Evolutionary conservation across 208 protist genomes (phyloP).

Genomic region (Trypanosoma mega): DNA sequence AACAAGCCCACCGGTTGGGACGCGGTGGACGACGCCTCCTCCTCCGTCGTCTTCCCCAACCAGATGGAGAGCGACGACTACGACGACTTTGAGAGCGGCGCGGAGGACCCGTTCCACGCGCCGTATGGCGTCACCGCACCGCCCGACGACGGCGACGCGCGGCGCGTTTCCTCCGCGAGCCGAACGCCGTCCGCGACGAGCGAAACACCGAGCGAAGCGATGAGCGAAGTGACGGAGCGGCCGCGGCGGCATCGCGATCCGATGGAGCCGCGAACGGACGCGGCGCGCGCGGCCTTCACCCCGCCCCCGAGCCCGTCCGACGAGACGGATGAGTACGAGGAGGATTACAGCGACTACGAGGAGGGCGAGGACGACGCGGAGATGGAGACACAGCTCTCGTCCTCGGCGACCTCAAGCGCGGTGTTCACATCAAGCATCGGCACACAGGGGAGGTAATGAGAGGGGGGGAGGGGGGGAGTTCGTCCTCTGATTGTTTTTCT

Average conservation of each 20-base stretch:
- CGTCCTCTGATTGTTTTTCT: slow-evolving; percentile 9
- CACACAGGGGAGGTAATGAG: neutral
- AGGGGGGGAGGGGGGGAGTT: neutral
- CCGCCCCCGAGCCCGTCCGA: slow-evolving; percentile 2
- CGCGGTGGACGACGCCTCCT: slow-evolving; percentile 39
- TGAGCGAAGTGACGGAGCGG: slow-evolving; percentile 9
- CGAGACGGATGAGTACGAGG: slow-evolving; percentile 34
- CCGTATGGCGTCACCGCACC: slow-evolving; percentile 21
- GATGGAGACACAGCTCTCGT: slow-evolving; percentile 21
- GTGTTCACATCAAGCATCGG: slow-evolving; percentile 13
- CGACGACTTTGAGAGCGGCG: slow-evolving; percentile 56
- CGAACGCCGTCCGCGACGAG: neutral
- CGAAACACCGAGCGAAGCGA: neutral
- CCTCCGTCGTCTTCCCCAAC: slow-evolving; percentile 34
- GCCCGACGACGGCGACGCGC: slow-evolving; percentile 25
- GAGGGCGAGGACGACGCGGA: slow-evolving; percentile 15
- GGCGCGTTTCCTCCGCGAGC: slow-evolving; percentile 12
- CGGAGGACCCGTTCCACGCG: slow-evolving; percentile 40
- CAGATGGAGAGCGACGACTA: slow-evolving; percentile 20
- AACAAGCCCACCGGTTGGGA: slow-evolving; percentile 31
- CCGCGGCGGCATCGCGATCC: slow-evolving; percentile 20
- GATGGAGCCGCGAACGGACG: slow-evolving; percentile 17
- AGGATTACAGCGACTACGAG: slow-evolving; percentile 47
- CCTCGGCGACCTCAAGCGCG: slow-evolving; percentile 14
- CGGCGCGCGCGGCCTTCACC: neutral